Evolutionary conservation across 768 basidiomycete genomes (phyloP), one percentile per base, ranked within the genome.

Genomic region (Royoungia palumana): DNA sequence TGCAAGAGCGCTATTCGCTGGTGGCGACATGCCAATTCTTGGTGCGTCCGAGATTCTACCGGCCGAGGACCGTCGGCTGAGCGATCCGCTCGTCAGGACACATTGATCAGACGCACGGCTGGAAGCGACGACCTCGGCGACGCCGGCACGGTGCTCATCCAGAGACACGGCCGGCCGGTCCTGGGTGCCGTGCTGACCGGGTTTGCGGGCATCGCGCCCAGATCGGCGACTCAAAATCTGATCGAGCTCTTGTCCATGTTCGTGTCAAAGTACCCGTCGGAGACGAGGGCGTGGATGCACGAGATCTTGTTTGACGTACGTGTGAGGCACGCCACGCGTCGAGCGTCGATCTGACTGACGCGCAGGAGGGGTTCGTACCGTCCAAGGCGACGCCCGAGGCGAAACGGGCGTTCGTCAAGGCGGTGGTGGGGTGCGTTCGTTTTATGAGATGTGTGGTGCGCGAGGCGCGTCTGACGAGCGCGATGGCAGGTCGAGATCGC

Each of bases 1-100:
- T 92, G 19, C 89, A 90, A 64, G 91, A 94, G 60, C 76, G 90
- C 32, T 94, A 93, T 64, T 89, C 89, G 0, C 73, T 95, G 9
- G 87, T 89, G 2, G 78, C 87, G 2, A 87, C 89, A 4, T 85
- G 84, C 56, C 85, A 79, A 38, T 96, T 94, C 63, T 68, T 95
- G 54, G 94, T 94, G 55, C 39, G 85, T 75, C 17, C 6, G 12
- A 34, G 13, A 35, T 37, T 20, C 24, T 12, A 22, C 48, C n/a
- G 39, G 27, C 21, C 47, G 21, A 20, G 37, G 30, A 16, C 35
- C n/a, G 28, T 39, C 41, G 32, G 22, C 51, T 48, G 22, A 35
- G 21, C 11, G 22, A 39, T 19, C 14, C 3, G 14, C 11, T 36
- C 10, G 30, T 17, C 50, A 92, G 87, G 75, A 74, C 25, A 77